A percentile compares a stretch with the other conserved stretches of the same genome.
phyloP scores from a whole-genome alignment of 2,329 filamentous ascomycete genomes.

The Cryphonectria parasitica region DNA sequence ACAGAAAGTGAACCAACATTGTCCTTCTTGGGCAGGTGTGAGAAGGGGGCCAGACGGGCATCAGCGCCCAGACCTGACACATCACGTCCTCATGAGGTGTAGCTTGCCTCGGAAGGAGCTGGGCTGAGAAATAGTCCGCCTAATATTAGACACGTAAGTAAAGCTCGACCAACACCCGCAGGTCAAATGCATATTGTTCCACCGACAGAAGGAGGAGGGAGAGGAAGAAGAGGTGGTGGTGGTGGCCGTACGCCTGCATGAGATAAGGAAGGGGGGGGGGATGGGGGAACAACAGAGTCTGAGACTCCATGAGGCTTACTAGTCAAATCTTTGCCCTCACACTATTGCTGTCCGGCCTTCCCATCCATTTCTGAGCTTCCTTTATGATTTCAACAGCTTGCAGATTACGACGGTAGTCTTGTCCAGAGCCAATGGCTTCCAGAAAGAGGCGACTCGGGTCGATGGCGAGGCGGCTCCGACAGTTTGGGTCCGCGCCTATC shows the following conservation, averaged over 20 bases:
- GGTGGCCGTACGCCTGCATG: slow-evolving; percentile 11
- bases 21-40: slow-evolving; percentile 12
- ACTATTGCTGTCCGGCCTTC: neutral
- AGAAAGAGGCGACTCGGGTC: neutral
- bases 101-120: neutral
- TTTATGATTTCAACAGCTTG: neutral
- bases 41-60: neutral
- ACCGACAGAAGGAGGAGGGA: neutral
- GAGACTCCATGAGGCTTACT: neutral
- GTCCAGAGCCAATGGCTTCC: neutral
- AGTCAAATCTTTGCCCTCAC: neutral
- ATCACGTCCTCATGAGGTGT: slow-evolving; percentile 1
- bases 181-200: slow-evolving; percentile 8
- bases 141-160: slow-evolving; percentile 6
- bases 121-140: neutral
- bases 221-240: neutral
- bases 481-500: slow-evolving; percentile 16
- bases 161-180: slow-evolving; percentile 14
- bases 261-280: neutral
- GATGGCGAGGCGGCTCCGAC: slow-evolving; percentile 10
- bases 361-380: neutral
- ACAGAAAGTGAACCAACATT: slow-evolving; percentile 4
- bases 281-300: neutral
- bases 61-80: neutral
- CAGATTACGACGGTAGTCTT: neutral